These are phyloP conservation scores for Penicillium bialowiezense DNA, from an alignment of 495 filamentous ascomycete genomes.

Conservation along the genomic window DNA sequence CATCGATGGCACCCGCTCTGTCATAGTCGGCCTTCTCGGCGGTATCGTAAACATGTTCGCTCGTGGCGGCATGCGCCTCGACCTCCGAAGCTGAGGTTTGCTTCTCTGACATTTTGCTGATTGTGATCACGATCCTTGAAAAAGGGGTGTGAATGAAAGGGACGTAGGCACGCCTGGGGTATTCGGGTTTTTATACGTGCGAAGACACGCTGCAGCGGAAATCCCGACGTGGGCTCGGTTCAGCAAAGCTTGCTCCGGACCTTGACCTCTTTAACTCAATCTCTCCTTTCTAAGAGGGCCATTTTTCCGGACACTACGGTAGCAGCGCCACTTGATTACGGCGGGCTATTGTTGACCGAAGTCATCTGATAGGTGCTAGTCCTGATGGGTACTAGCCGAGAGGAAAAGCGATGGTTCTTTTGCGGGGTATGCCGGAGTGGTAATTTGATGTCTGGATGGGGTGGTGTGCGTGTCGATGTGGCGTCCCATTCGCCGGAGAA, in stretches of 20 bases:
- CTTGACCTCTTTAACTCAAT: conserved; percentile 19
- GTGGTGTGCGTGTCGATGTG: conserved; percentile 13
- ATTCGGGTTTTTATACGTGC: conserved; percentile 32
- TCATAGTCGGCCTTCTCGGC: conserved; percentile 45
- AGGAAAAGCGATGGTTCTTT: conserved; percentile 19
- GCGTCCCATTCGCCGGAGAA: conserved; percentile 20
- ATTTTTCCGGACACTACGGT: conserved; percentile 18
- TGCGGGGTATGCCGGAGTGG: conserved; percentile 13
- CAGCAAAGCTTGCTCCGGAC: conserved; percentile 30
- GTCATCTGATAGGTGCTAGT: conserved; percentile 13
- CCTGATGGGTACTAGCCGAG: conserved; percentile 1
- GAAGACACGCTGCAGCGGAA: conserved; percentile 19
- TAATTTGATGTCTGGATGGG: not conserved
- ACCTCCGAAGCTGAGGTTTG: conserved; percentile 33
- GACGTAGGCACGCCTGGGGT: conserved; percentile 25
- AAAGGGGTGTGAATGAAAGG: conserved; percentile 26
- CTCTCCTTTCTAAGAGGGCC: conserved; percentile 13
- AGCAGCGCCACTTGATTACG: conserved; percentile 26
- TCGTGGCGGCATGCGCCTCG: conserved; percentile 35
- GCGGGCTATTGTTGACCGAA: conserved; percentile 15
- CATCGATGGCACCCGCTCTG: conserved; percentile 44
- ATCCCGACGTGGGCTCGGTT: conserved; percentile 24
- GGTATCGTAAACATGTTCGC: conserved; percentile 38
- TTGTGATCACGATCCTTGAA: conserved; percentile 39
- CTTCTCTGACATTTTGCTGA: conserved; percentile 34